Conservation (phyloP, 108 stramenopile species). For the Hondaea fermentalgiana region DNA sequence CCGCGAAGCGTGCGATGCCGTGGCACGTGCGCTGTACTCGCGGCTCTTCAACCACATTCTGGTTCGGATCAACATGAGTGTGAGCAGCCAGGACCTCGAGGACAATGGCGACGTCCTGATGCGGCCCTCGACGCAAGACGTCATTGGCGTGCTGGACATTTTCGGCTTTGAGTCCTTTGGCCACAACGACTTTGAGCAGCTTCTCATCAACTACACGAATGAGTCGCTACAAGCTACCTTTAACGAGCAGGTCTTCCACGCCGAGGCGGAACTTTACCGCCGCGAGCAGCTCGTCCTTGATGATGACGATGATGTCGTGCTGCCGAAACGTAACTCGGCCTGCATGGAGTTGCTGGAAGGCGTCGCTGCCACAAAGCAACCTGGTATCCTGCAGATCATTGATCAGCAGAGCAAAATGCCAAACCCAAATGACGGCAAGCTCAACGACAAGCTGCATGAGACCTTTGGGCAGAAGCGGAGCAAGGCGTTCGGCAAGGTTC, state of each 20-base stretch:
- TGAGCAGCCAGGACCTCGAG: not conserved
- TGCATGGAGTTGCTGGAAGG: conserved; percentile 46
- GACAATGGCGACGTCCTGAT: conserved; percentile 34
- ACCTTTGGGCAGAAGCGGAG: conserved; percentile 37
- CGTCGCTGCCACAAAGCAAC: not conserved
- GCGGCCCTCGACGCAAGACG: not conserved
- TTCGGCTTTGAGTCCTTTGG: conserved; percentile 34
- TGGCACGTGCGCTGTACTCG: conserved; percentile 20
- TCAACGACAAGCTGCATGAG: conserved; percentile 39
- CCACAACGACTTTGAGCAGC: conserved; percentile 28
- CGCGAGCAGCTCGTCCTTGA: conserved; percentile 26
- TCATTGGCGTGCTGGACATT: conserved; percentile 28
- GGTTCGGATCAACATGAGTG: not conserved
- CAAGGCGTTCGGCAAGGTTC: conserved; percentile 15
- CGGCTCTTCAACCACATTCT: conserved; percentile 17
- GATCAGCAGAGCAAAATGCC: conserved; percentile 55
- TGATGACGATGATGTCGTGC: conserved; percentile 4
- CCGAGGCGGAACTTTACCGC: not conserved
- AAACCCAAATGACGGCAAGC: conserved; percentile 36
- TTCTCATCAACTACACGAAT: conserved; percentile 32
- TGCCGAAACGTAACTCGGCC: conserved; percentile 27
- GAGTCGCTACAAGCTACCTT: conserved; percentile 23
- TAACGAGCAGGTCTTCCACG: not conserved
- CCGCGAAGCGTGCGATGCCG: conserved; percentile 6
- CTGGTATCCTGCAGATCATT: conserved; percentile 48